Evolutionary conservation across 2,329 filamentous ascomycete species (phyloP).

Genomic region (Raffaelea arxii): DNA sequence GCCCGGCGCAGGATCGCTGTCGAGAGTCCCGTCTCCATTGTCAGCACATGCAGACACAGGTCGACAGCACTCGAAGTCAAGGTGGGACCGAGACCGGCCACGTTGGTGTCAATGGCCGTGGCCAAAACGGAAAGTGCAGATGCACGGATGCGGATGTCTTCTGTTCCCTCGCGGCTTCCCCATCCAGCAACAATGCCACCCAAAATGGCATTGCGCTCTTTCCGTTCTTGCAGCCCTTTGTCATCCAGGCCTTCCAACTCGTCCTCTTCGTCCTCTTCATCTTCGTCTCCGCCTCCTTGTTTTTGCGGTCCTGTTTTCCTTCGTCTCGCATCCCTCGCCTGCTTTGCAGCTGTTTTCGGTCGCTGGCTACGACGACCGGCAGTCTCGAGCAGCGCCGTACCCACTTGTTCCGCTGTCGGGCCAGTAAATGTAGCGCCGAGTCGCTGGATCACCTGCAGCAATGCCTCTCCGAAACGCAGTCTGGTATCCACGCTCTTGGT

Average conservation of each 20-base stretch:
- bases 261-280: slow-evolving; percentile 40
- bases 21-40: slow-evolving; percentile 49
- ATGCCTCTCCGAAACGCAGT: slow-evolving; percentile 58
- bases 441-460: slow-evolving; percentile 54
- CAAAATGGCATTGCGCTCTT: slow-evolving; percentile 38
- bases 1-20: slow-evolving; percentile 57
- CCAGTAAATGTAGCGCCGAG: slow-evolving; percentile 46
- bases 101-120: slow-evolving; percentile 48
- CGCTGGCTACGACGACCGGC: slow-evolving; percentile 54
- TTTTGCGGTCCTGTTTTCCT: slow-evolving; percentile 24
- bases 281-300: slow-evolving; percentile 14
- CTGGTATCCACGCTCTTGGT: slow-evolving; percentile 50
- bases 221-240: slow-evolving; percentile 34
- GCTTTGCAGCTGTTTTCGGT: slow-evolving; percentile 47
- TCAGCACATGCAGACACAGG: slow-evolving; percentile 51
- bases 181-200: slow-evolving; percentile 55
- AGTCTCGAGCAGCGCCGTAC: slow-evolving; percentile 51
- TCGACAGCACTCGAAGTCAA: slow-evolving; percentile 50
- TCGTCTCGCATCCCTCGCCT: slow-evolving; percentile 40
- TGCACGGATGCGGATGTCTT: slow-evolving; percentile 60
- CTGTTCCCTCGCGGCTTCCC: slow-evolving; percentile 54
- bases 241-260: slow-evolving; percentile 35
- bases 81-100: slow-evolving; percentile 42
- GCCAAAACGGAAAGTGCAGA: slow-evolving; percentile 60
- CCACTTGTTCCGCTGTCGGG: slow-evolving; percentile 39